phyloP scores from a whole-genome alignment of 2,329 filamentous ascomycete genomes.

The Lasiodiplodia citricola region DNA sequence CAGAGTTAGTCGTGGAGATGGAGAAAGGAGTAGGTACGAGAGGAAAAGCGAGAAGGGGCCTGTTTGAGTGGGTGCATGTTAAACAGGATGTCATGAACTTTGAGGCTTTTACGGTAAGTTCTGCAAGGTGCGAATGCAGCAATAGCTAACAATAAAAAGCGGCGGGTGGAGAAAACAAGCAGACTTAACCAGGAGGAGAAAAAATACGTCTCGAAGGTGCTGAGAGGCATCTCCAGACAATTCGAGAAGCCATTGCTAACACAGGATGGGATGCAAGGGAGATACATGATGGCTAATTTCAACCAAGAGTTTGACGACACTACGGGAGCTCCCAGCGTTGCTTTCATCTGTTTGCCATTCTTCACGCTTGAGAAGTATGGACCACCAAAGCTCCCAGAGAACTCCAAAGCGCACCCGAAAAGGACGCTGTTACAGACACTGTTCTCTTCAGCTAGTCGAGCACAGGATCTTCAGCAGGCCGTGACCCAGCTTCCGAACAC shows the following conservation, averaged over 20 bases:
- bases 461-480: conserved; percentile 14
- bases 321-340: background rate
- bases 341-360: conserved; percentile 8
- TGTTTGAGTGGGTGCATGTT: conserved; percentile 18
- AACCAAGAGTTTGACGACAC: conserved; percentile 10
- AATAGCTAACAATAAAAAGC: background rate
- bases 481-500: conserved; percentile 2
- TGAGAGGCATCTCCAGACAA: conserved; percentile 11
- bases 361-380: conserved; percentile 16
- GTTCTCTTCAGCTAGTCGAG: conserved; percentile 10
- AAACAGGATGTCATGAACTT: conserved; percentile 14
- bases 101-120: background rate
- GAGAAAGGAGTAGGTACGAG: background rate
- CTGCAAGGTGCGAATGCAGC: background rate
- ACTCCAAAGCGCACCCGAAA: conserved; percentile 9
- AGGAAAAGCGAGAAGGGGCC: background rate
- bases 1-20: background rate
- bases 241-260: conserved; percentile 16
- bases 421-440: conserved; percentile 4
- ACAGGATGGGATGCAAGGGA: conserved; percentile 7
- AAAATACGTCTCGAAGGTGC: background rate
- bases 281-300: conserved; percentile 17
- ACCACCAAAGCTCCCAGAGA: background rate
- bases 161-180: background rate
- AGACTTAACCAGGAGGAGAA: background rate